phyloP scores from a whole-genome alignment of 176 grass and related monocot species.

The Oryza meyeriana region DNA sequence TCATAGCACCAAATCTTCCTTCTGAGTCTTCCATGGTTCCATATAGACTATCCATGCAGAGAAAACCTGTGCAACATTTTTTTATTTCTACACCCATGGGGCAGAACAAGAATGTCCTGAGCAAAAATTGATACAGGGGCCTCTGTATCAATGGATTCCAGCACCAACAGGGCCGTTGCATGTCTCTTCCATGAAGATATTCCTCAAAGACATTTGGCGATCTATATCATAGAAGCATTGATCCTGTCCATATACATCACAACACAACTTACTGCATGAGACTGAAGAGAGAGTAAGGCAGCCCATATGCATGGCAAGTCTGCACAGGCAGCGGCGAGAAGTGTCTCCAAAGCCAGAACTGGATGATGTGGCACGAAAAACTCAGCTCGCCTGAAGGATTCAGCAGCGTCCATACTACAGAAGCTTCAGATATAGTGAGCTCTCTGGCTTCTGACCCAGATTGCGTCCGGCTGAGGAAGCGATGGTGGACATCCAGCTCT shows the following conservation, averaged over 20 bases:
- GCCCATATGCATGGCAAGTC: slow-evolving; percentile 18
- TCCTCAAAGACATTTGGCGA: slow-evolving; percentile 20
- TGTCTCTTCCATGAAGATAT: slow-evolving; percentile 24
- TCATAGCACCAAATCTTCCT: slow-evolving; percentile 58
- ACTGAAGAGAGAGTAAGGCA: slow-evolving; percentile 13
- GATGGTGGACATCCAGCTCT: slow-evolving; percentile 69
- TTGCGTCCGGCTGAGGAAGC: slow-evolving; percentile 35
- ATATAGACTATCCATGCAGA: slow-evolving; percentile 78
- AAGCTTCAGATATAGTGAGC: slow-evolving; percentile 63
- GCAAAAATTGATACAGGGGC: slow-evolving; percentile 74
- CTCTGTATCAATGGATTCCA: slow-evolving; percentile 71
- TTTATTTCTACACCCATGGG: slow-evolving; percentile 53
- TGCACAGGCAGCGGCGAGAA: slow-evolving; percentile 66
- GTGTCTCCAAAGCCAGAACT: slow-evolving; percentile 89
- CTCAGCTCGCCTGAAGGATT: slow-evolving; percentile 49
- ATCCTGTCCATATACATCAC: slow-evolving; percentile 60
- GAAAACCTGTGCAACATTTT: slow-evolving; percentile 61
- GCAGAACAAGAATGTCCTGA: slow-evolving; percentile 82
- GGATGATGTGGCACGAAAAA: slow-evolving; percentile 57
- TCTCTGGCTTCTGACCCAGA: slow-evolving; percentile 42
- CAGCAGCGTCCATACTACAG: slow-evolving; percentile 44
- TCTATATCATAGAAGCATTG: not conserved
- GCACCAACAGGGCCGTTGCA: slow-evolving; percentile 30
- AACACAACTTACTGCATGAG: slow-evolving; percentile 57
- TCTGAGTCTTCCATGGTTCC: slow-evolving; percentile 79